Evolutionary conservation across 495 filamentous ascomycete genomes (phyloP), one percentile per base, ranked within the genome.

Genomic region (Podospora australis): DNA sequence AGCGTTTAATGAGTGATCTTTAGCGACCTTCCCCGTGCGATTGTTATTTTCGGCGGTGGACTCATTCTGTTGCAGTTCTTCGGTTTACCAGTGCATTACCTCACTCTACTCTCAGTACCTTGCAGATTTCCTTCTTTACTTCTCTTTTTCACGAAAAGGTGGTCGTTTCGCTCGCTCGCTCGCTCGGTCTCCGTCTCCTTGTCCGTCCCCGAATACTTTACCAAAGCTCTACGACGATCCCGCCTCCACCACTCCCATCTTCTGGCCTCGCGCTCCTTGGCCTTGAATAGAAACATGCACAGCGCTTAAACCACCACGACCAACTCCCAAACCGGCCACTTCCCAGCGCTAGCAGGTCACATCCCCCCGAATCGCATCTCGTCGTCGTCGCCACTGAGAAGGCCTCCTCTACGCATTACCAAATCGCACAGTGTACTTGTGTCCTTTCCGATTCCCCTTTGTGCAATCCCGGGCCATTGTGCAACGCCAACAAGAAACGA

Each of bases 251-350:
- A 29, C 51, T 34, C 35, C 23, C 39, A 42, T 40, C 41, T 44
- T 30, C 36, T 40, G 40, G 44, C 40, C 43, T 32, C 29, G 47
- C 46, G n/a, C 39, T 49, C 46, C 7, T n/a, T n/a, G n/a, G n/a
- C n/a, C n/a, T n/a, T n/a, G n/a, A n/a, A 14, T 19, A 42, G 36
- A 36, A 41, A 50, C 47, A 50, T 55, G 47, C 52, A 46, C 21
- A 35, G 17, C 42, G 38, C 13, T 34, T 26, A 43, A 24, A 24
- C 11, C 40, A 23, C 40, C 32, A 2, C 22, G 21, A 28, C 22
- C 17, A 5, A 13, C 19, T 13, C 3, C 30, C 11, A 14, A 8
- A 36, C 25, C 43, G 36, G 28, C 47, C 46, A 46, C 47, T 24
- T 24, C 23, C 2, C 17, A 22, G 17, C 52, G n/a, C 34, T 46